Base-by-base conservation (phyloP, 108 stramenopile genomes). In the Pseudonitzschia multistriata region DNA sequence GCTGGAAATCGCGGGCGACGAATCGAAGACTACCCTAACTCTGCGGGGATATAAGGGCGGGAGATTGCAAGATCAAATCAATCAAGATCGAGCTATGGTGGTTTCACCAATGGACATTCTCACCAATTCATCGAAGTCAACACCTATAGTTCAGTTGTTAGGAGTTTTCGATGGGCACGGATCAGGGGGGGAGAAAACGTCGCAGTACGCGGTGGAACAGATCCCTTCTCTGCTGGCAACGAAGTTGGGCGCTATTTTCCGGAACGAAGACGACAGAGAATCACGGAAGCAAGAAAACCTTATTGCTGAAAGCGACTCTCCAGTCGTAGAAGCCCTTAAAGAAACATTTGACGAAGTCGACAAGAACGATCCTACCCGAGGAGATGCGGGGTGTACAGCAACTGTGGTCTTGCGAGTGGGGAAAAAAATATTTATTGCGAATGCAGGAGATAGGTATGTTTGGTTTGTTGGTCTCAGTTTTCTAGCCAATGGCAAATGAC, bases 121-220 rank as follows among this genome's bases (percentile, higher is more conserved):
- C 25, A 22, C 28, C 55, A 36, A 62, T 17, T 36, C 27, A 24
- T 33, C 49, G 49, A 52, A 50, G 48, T 17, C 55, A 67, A 66
- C 30, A 47, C 52, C 21, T 35, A 8, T 33, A 5, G 40, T 65
- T 64, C 74, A 81, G 70, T 70, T 94, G 36, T 42, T 94, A 47
- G 90, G 89, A 13, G 85, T 87, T 27, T 94, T 91, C 78, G 93
- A 94, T 79, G 93, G 93, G 3, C 93, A 94, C 68, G 93, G 86
- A 11, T 56, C 60, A 31, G 61, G 50, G 24, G 93, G 93, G 45
- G 90, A 94, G 69, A 62, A 56, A n/a, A 88, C 90, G 2, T 86
- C 85, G 1, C 79, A 88, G 73, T 86, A 87, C 71, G 78, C 86
- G 7, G 81, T 79, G 11, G 75, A 75, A 22, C 67, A 78, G 29